A percentile compares a stretch with the other conserved stretches of the same genome.
These are phyloP conservation scores for Climacium dendroides DNA, from an alignment of 225 moss, liverwort and hornwort species.

Conservation along the genomic window DNA sequence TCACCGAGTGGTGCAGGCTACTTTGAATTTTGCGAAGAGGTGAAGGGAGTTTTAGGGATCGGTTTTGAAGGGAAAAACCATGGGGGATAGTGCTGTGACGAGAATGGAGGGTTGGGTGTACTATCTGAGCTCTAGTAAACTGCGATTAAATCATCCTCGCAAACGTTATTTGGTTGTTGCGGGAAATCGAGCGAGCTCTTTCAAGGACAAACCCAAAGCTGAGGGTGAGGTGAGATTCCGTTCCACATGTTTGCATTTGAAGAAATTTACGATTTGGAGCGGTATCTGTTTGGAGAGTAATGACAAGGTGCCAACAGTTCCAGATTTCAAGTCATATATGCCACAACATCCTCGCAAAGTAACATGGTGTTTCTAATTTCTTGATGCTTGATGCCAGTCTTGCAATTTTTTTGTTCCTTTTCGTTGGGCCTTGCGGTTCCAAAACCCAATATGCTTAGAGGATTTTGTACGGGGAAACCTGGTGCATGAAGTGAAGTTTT, in stretches of 20 bases:
- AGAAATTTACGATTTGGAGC: not conserved
- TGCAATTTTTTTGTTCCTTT: not conserved
- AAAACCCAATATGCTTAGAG: not conserved
- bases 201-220: slow-evolving; percentile 21
- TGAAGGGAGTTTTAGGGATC: not conserved
- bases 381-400: not conserved
- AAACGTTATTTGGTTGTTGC: slow-evolving; percentile 28
- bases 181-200: slow-evolving; percentile 37
- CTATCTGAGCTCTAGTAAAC: slow-evolving; percentile 10
- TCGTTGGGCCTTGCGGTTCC: not conserved
- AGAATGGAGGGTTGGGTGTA: slow-evolving; percentile 44
- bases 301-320: not conserved
- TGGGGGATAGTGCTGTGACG: not conserved
- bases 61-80: not conserved
- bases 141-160: slow-evolving; percentile 26
- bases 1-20: not conserved
- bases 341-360: not conserved
- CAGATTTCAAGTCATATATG: not conserved
- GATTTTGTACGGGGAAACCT: not conserved
- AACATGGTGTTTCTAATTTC: not conserved
- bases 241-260: not conserved
- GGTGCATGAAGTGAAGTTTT: not conserved
- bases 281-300: not conserved
- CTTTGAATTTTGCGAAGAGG: not conserved
- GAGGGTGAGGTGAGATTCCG: slow-evolving; percentile 6